Evolutionary conservation across 1,284 basidiomycete species (phyloP).

Genomic region (Trichosporon ovoides): DNA sequence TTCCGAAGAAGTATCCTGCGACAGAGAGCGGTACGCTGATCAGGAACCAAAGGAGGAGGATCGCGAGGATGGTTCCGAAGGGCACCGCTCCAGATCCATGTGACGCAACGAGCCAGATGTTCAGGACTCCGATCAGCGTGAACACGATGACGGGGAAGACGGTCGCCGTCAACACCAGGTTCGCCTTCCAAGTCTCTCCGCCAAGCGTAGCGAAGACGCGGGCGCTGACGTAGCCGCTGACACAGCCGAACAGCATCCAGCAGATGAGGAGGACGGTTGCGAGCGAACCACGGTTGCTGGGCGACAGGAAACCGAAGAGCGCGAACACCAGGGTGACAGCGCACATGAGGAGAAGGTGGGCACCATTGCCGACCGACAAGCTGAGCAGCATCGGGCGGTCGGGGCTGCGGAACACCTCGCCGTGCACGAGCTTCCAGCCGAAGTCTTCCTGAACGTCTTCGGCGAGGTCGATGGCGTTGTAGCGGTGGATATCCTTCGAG

Average conservation of each 20-base stretch:
- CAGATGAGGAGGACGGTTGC: conserved; percentile 94
- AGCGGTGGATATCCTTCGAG: conserved; percentile 87
- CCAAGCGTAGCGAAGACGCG: conserved; percentile 78
- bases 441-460: conserved; percentile 98
- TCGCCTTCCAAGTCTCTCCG: conserved; percentile 72
- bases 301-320: conserved; percentile 89
- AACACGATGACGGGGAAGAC: conserved; percentile 81
- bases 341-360: conserved; percentile 84
- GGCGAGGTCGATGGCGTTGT: conserved; percentile 88
- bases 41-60: conserved; percentile 90
- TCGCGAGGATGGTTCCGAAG: conserved; percentile 84
- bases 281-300: conserved; percentile 88
- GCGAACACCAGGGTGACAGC: conserved; percentile 90
- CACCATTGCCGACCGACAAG: conserved; percentile 82
- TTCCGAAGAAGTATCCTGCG: conserved; percentile 63
- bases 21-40: conserved; percentile 74
- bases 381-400: conserved; percentile 71
- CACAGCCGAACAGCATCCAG: conserved; percentile 89
- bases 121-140: conserved; percentile 72
- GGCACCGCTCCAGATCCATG: conserved; percentile 93
- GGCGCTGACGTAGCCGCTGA: conserved; percentile 85
- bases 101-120: conserved; percentile 77
- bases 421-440: conserved; percentile 90
- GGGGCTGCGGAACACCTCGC: conserved; percentile 90
- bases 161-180: conserved; percentile 80